Percentiles rank a stretch among this genome's conserved stretches.
Conservation (phyloP, 441 rosid species). For the Corymbia citriodora region DNA sequence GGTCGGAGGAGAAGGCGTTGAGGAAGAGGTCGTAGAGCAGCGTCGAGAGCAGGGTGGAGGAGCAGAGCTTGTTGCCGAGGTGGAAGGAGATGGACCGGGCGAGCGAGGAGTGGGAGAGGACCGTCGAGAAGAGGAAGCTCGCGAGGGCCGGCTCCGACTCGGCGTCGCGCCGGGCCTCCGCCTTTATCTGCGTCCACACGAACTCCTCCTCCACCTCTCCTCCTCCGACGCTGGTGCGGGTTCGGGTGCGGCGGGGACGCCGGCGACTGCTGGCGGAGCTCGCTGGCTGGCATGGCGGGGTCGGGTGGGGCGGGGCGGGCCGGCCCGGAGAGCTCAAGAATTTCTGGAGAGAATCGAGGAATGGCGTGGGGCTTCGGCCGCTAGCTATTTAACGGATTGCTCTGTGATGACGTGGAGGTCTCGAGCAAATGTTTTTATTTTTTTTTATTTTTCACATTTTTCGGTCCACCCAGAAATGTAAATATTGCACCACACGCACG, state of each 20-base stretch:
- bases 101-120: conserved; percentile 80
- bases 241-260: not conserved
- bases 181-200: conserved; percentile 76
- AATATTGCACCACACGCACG: not conserved
- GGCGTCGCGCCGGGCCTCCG: conserved; percentile 88
- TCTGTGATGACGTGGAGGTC: not conserved
- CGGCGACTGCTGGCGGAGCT: not conserved
- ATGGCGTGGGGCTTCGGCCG: not conserved
- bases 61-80: conserved; percentile 93
- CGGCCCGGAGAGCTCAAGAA: not conserved
- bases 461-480: not conserved
- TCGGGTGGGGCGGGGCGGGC: not conserved
- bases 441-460: no score
- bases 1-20: conserved; percentile 70
- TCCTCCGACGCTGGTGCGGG: not conserved
- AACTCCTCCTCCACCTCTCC: conserved; percentile 47
- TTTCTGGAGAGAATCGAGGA: not conserved
- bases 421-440: accelerated
- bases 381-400: not conserved
- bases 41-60: conserved; percentile 86
- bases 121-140: conserved; percentile 86
- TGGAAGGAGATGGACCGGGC: conserved; percentile 84
- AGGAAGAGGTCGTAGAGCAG: conserved; percentile 86
- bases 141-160: conserved; percentile 95
- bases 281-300: not conserved